Evolutionary conservation across 2,329 filamentous ascomycete genomes (phyloP), one percentile per base, ranked within the genome.

Genomic region (Trichoderma asperellum): DNA sequence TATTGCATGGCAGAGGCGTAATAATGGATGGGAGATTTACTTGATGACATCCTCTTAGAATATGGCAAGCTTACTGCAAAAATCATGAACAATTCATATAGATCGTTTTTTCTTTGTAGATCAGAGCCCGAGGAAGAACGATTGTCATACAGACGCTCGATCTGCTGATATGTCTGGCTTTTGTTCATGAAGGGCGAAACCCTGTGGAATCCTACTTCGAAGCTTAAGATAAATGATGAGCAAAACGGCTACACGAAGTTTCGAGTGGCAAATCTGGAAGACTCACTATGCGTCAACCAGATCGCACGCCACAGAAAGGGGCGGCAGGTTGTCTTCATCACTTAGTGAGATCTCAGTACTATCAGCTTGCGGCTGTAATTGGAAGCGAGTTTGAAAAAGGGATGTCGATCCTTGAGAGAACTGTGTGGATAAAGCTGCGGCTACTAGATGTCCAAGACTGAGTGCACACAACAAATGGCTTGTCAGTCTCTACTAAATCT

Each of bases 371-470:
- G 52, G 37, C 21, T 69, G 67, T 16, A 62, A 18, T 11, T 49
- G 27, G 18, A 60, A 62, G 10, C 37, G 59, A 14, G 40, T 34
- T 27, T 60, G 67, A 3, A 69, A 69, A 16, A 40, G 53, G 2
- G 63, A 69, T 29, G 52, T 52, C 1, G 37, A 35, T n/a, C 67
- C 67, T 16, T 69, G 49, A 10, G 58, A 43, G 6, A 63, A 62
- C n/a, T 69, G 67, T 53, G 58, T 58, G 29, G 67, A 69, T 21
- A 64, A n/a, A 14, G 59, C 67, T 4, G 67, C 67, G n/a, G 67
- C 67, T 49, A 69, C 67, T 11, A 69, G 32, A 18, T 69, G 59
- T 12, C 67, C 67, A 35, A 69, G 67, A n/a, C 67, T 69, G 2
- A 10, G 21, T 2, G 27, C 2, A 29, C 12, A n/a, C 4, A 14